Evolutionary conservation across 129 eudicot species (phyloP), one percentile per base, ranked within the genome.

Genomic region (Flaveria sonorensis): DNA sequence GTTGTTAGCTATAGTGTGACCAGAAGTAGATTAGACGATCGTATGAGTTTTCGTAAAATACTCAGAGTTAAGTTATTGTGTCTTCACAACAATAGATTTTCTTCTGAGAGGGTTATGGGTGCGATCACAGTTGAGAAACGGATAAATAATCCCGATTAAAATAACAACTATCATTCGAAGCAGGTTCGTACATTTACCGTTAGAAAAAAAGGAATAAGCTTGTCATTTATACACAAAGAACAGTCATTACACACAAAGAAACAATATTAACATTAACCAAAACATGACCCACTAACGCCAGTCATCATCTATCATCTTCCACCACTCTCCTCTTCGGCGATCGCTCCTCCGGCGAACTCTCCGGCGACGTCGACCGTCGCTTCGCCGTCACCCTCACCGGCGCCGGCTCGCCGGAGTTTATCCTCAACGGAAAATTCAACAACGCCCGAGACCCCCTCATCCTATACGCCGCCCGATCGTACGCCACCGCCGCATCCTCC

Each of bases 361-460:
- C 86, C 67, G 84, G 84, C 4, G 84, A 80, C 16, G 74, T 40
- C 2, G 75, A 57, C 11, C 80, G 78, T 53, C 96, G 86, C 75
- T 86, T 89, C 1, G 91, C 82, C 12, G 81, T 73, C 6, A 89
- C n/a, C 71, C 97, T 73, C 0, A 87, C 88, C 2, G 96, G 97
- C 74, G 81, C 96, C 46, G 97, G 96, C 86, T 92, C 96, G 1
- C 96, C 96, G 16, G 91, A 87, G 57, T 92, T 92, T 36, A 92
- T 83, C 74, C 96, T 65, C 6, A 86, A 79, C 6, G 97, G 97
- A 67, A 92, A 92, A 72, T 92, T 92, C 20, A 92, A 75, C 65
- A 92, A 68, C 65, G 97, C 97, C 40, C 94, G 87, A 10, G 97
- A 78, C 10, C 97, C 97, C 19, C 97, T 86, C 91, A 92, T 92